Base-by-base conservation (phyloP, 148 eudicot species). In the Cornus kousa region DNA sequence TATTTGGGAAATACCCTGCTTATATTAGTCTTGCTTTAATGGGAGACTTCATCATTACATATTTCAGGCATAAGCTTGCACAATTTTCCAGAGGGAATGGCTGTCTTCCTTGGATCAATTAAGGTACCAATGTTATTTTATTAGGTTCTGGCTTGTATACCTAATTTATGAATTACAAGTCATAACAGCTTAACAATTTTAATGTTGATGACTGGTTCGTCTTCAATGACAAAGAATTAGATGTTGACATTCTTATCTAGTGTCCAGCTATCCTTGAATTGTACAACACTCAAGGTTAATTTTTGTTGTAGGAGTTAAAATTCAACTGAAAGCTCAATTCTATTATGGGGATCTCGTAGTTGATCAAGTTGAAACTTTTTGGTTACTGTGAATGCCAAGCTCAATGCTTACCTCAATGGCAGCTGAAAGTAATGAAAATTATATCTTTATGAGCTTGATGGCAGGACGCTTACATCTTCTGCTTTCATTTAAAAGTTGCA, bases 1-100 rank as follows among this genome's bases (percentile, higher is more conserved):
- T 13, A 13, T 46, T 17, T 62, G 66, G 33, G 13, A 24, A 43
- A 72, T 31, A 65, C 40, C 33, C 33, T 62, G 48, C 24, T 33
- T 62, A 7, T 11, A 65, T n/a, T 73, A 35, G 19, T 43, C 40
- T 43, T 59, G 70, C 48, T 43, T 67, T 72, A 72, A 60, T 22
- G 57, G 60, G 65, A 72, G 68, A 67, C 7, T 73, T 66, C 37
- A 74, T 37, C 23, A 67, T 71, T 65, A 20, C 72, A 37, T 5
- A 50, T 78, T 77, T 69, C 87, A 96, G 99, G 99, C 74, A 96
- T 96, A 83, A 94, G 99, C 87, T 90, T 96, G 88, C 99, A 96
- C 89, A 96, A 96, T 85, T 96, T 96, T 83, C 99, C 99, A 22
- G 99, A 96, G 81, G 99, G 99, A 83, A 96, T 96, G 98, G 99